Base-by-base conservation (phyloP, 805 yeast species). In the Candida silvatica region DNA sequence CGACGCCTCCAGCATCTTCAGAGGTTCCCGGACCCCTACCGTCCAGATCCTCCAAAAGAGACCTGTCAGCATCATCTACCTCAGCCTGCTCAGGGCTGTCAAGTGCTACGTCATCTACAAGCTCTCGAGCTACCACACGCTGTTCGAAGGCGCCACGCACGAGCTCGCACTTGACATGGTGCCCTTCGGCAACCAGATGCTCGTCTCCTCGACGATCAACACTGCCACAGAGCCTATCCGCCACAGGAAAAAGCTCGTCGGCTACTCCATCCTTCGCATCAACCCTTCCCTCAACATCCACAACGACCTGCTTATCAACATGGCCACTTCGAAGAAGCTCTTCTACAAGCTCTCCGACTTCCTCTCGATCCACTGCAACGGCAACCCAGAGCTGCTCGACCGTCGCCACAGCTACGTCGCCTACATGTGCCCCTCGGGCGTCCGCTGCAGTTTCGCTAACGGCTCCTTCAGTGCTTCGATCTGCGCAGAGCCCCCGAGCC, bases 361-460 rank as follows among this genome's bases (percentile, higher is more conserved):
- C 22, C 14, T 40, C 2, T 25, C 19, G 4, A 23, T 40, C 11
- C 17, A 34, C n/a, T 40, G 45, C 18, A 30, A 31, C 12, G 29
- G 29, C 18, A 27, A 28, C 9, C 29, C 34, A 12, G 32, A 37
- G 15, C 26, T 17, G 7, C 19, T 42, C 3, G 39, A 40, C 23
- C 20, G 32, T 27, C 32, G 35, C 14, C 29, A 35, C 20, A 28
- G 29, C 4, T 57, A 57, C 46, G 72, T 69, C 1, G 41, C 72
- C 2, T 72, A 73, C 41, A 40, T 74, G 20, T 71, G 70, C 14
- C 80, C 80, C 1, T 68, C 77, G 7, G 79, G 77, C 2, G 71
- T 72, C 9, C 56, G 77, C 31, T 69, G 69, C 26, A 61, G 62
- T 23, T 35, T 37, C 25, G 44, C 45, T 7, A 28, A 32, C 20